Evolutionary conservation across 2,329 filamentous ascomycete genomes (phyloP).

Genomic region (Lecanicillium sp.): DNA sequence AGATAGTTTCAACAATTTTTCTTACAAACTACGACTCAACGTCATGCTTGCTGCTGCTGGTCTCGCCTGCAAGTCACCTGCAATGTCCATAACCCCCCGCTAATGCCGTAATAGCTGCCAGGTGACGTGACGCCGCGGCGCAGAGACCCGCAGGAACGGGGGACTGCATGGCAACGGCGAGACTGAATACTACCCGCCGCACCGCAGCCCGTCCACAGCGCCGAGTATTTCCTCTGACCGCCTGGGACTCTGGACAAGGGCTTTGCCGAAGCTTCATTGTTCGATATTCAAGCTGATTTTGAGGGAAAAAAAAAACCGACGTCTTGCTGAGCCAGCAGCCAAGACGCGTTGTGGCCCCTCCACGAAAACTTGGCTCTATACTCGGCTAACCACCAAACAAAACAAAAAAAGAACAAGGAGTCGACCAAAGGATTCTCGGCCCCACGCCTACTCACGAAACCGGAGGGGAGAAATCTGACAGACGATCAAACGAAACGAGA

Average conservation of each 20-base stretch:
- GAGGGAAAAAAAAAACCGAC: too few species aligned
- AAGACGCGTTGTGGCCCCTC: constrained; percentile 1
- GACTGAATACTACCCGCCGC: constrained; percentile 2
- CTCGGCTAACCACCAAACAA: constrained; percentile 5
- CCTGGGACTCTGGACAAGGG: too few species aligned
- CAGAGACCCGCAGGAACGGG: constrained; percentile 8
- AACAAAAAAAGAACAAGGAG: too few species aligned
- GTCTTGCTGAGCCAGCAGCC: too few species aligned
- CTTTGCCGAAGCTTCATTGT: too few species aligned
- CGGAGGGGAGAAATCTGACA: constrained; percentile 9
- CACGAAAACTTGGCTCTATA: constrained; percentile 1
- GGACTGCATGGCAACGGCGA: constrained; percentile 1
- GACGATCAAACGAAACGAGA: not conserved
- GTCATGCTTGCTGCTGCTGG: not conserved
- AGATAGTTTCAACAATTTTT: not conserved
- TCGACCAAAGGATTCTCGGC: constrained; percentile 1
- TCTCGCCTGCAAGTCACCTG: constrained; percentile 11
- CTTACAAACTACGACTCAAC: not conserved
- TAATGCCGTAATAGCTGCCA: constrained; percentile 3
- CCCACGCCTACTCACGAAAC: constrained; percentile 1
- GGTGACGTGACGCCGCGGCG: constrained; percentile 9
- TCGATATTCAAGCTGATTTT: too few species aligned
- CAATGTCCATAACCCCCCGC: not conserved
- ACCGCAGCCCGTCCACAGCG: not conserved
- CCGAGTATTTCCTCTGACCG: not conserved